These are phyloP conservation scores for Wallacemonas sp. DNA, from an alignment of 208 protist species.

Conservation along the genomic window DNA sequence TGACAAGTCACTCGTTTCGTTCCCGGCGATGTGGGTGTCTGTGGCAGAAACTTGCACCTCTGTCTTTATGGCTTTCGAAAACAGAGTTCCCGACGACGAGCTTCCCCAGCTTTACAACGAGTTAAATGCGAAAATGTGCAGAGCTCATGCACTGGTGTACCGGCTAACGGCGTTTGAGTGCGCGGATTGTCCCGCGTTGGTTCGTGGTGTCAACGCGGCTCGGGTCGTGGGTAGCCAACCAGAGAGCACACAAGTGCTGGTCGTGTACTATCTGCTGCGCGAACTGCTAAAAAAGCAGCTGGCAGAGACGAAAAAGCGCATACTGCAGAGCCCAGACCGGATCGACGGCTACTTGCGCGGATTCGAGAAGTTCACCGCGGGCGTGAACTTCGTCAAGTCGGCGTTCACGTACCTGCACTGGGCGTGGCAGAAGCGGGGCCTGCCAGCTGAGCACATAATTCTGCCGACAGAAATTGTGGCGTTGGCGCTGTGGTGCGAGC, in stretches of 20 bases:
- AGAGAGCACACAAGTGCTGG: slow-evolving; percentile 77
- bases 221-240: slow-evolving; percentile 47
- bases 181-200: slow-evolving; percentile 62
- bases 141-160: slow-evolving; percentile 51
- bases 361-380: slow-evolving; percentile 65
- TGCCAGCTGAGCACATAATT: slow-evolving; percentile 68
- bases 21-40: slow-evolving; percentile 3
- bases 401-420: slow-evolving; percentile 84
- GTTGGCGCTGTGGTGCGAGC: slow-evolving; percentile 55
- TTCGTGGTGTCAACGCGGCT: slow-evolving; percentile 40
- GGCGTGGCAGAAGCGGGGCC: slow-evolving; percentile 73
- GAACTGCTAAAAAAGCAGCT: slow-evolving; percentile 72
- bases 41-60: slow-evolving; percentile 5
- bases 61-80: slow-evolving; percentile 14
- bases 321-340: slow-evolving; percentile 23
- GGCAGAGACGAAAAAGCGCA: slow-evolving; percentile 22
- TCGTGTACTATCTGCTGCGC: slow-evolving; percentile 77
- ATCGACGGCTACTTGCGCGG: slow-evolving; percentile 52
- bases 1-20: background rate
- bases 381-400: slow-evolving; percentile 59
- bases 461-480: slow-evolving; percentile 70
- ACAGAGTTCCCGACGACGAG: slow-evolving; percentile 23
- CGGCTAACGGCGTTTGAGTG: slow-evolving; percentile 54
- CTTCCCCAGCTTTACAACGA: slow-evolving; percentile 41
- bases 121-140: slow-evolving; percentile 33